Base-by-base conservation (phyloP, 1,284 basidiomycete genomes). In the Sanguinoderma infundibulare region DNA sequence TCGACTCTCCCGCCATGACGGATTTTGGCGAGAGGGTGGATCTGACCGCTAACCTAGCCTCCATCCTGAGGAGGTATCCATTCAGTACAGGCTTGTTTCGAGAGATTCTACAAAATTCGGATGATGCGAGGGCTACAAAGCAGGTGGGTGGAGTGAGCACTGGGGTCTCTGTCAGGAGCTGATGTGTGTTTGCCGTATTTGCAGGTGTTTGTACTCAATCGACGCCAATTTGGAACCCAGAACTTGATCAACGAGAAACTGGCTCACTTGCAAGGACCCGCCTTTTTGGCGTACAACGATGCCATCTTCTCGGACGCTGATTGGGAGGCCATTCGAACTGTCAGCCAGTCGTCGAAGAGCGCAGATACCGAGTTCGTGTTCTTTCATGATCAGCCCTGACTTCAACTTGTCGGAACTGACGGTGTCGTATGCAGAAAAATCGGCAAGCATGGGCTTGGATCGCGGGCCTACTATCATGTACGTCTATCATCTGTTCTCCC, bases 381-480 rank as follows among this genome's bases (percentile, higher is more conserved):
- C 2, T 35, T 38, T 22, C 17, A 20, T 20, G 22, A n/a, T n/a
- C n/a, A 24, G 30, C 5, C 22, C 50, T 46, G n/a, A n/a, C 32
- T 46, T 49, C 6, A 28, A 17, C n/a, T 17, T 8, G 46, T 49
- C 28, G 28, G 26, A 26, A 17, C 46, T 49, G 46, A 49, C 30
- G 28, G 28, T 49, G 7, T 30, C n/a, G 17, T 26, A 26, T n/a
- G 35, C 59, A 84, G 81, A 0, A 84, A 81, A 72, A 84, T 82
- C 6, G 83, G 83, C 22, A 85, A 84, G 66, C 84, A 80, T 64
- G 83, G 83, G 0, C 74, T 83, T 15, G 83, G 83, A 2, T 82
- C 84, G 61, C 72, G 82, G 10, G 79, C 81, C 0, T 78, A 78
- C 30, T 84, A 82, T 64, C 81, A 85, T 68, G 82, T 83, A 69